Conservation (phyloP, 2,329 filamentous ascomycete species). For the Ascochyta pisi region DNA sequence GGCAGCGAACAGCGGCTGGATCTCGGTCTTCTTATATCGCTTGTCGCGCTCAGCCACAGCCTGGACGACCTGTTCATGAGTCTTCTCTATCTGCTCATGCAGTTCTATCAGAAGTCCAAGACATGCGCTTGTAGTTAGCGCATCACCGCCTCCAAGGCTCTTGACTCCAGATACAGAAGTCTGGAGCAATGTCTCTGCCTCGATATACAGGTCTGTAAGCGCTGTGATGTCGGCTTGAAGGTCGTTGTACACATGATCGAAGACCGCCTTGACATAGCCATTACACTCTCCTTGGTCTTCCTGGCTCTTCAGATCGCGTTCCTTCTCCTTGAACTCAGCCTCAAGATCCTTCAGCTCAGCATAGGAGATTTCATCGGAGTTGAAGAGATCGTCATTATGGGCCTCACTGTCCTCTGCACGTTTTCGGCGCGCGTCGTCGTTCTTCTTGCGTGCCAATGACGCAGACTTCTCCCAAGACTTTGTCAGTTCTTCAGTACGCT, state of each 20-base stretch:
- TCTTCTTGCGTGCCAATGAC: slow-evolving; percentile 51
- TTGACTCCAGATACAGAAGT: slow-evolving; percentile 33
- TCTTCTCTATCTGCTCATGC: slow-evolving; percentile 57
- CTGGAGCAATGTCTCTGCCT: slow-evolving; percentile 36
- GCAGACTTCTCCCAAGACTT: slow-evolving; percentile 56
- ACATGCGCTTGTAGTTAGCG: slow-evolving; percentile 28
- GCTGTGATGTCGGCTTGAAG: slow-evolving; percentile 59
- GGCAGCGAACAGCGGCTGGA: slow-evolving; percentile 58
- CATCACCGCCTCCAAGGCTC: slow-evolving; percentile 24
- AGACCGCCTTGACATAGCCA: slow-evolving; percentile 58
- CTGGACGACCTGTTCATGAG: slow-evolving; percentile 58
- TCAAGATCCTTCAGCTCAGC: slow-evolving; percentile 63
- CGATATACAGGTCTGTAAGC: slow-evolving; percentile 56
- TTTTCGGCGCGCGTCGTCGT: slow-evolving; percentile 57
- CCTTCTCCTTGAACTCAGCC: slow-evolving; percentile 61
- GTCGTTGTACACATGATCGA: slow-evolving; percentile 57
- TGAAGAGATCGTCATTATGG: slow-evolving; percentile 62
- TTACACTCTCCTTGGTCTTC: slow-evolving; percentile 62
- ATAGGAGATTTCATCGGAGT: slow-evolving; percentile 64
- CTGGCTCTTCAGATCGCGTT: slow-evolving; percentile 58
- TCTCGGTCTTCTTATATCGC: slow-evolving; percentile 62
- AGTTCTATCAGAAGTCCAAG: slow-evolving; percentile 51
- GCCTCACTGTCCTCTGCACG: slow-evolving; percentile 61
- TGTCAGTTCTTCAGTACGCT: slow-evolving; percentile 31
- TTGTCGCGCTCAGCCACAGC: slow-evolving; percentile 62